These are phyloP conservation scores for Dryas integrifolia DNA, from an alignment of 331 rosid species.

Conservation along the genomic window DNA sequence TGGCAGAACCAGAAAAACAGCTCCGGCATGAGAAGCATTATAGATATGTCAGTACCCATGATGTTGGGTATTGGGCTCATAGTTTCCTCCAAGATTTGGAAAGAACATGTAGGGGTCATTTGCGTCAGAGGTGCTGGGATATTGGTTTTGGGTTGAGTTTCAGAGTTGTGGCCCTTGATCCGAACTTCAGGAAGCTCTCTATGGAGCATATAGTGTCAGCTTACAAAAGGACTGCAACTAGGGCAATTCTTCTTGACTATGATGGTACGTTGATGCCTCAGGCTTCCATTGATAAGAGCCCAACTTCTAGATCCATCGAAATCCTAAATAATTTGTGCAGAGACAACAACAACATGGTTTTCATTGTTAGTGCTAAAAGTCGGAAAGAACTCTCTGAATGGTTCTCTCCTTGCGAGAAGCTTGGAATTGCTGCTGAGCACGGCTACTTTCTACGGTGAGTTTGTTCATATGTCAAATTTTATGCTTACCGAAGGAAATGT, in stretches of 20 bases:
- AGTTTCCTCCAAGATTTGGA: slow-evolving; percentile 73
- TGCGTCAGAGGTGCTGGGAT: slow-evolving; percentile 66
- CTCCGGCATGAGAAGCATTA: slow-evolving; percentile 81
- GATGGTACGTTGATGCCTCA: slow-evolving; percentile 77
- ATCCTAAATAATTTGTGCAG: slow-evolving; percentile 48
- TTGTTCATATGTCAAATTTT: neutral
- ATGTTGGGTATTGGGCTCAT: slow-evolving; percentile 78
- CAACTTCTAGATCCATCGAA: slow-evolving; percentile 42
- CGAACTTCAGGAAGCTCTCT: slow-evolving; percentile 60
- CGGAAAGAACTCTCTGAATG: slow-evolving; percentile 53
- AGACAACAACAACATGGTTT: slow-evolving; percentile 58
- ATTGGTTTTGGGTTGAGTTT: slow-evolving; percentile 76
- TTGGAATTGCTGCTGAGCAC: slow-evolving; percentile 74
- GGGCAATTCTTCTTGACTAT: slow-evolving; percentile 70
- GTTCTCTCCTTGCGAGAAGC: slow-evolving; percentile 65
- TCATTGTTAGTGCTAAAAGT: slow-evolving; percentile 65
- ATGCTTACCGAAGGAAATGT: neutral
- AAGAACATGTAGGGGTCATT: slow-evolving; percentile 63
- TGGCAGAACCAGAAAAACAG: slow-evolving; percentile 59
- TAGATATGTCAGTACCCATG: slow-evolving; percentile 68
- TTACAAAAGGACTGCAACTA: slow-evolving; percentile 47
- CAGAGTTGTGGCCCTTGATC: slow-evolving; percentile 75
- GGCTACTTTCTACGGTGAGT: slow-evolving; percentile 66
- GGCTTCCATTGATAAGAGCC: slow-evolving; percentile 67
- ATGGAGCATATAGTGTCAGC: slow-evolving; percentile 70